phyloP scores from a whole-genome alignment of 2,329 filamentous ascomycete genomes.

The Fusarium sp. region DNA sequence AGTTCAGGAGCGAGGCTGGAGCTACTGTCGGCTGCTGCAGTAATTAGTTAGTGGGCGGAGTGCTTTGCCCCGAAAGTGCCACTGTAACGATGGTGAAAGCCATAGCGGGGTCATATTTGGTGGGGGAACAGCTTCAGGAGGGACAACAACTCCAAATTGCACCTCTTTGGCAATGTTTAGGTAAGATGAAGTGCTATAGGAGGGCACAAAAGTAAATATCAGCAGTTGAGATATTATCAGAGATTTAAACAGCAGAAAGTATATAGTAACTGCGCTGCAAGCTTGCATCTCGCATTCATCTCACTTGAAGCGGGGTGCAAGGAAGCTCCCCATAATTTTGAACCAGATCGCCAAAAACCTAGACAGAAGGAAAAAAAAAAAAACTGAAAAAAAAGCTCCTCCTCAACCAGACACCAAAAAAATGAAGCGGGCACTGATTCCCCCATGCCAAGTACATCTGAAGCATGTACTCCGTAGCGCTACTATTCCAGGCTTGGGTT shows the following conservation, averaged over 20 bases:
- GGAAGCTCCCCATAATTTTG: constrained; percentile 42
- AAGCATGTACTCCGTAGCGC: constrained; percentile 39
- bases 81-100: constrained; percentile 34
- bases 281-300: constrained; percentile 17
- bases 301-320: constrained; percentile 34
- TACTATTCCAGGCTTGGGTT: constrained; percentile 34
- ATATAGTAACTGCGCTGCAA: background rate
- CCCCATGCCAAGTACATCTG: constrained; percentile 36
- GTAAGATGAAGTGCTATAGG: background rate
- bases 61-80: constrained; percentile 43
- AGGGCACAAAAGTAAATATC: background rate
- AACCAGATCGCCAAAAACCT: constrained; percentile 38
- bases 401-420: constrained; percentile 18
- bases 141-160: constrained; percentile 14
- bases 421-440: constrained; percentile 31
- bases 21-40: constrained; percentile 43
- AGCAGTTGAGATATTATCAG: background rate
- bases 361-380: constrained; percentile 1
- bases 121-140: constrained; percentile 41
- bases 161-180: background rate
- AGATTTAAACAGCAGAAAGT: background rate
- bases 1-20: constrained; percentile 35
- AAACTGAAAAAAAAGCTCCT: constrained; percentile 21
- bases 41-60: constrained; percentile 43
- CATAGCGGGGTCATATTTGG: constrained; percentile 40